phyloP scores from a whole-genome alignment of 345 rosid genomes.

The Brassica napus region Da-Ae NC_063442.1:28016001-28016500 shows the following conservation, averaged over 20 bases:
- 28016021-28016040: not conserved
- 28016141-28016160: not conserved
- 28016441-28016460: constrained; percentile 77
- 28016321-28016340: not conserved
- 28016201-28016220: not conserved
- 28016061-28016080: not conserved
- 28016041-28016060: not conserved
- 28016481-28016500: too few species aligned
- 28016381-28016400: constrained; percentile 80
- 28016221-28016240: not conserved
- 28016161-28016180: not conserved
- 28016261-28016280: not conserved
- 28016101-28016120: not conserved
- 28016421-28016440: constrained; percentile 94
- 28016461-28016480: constrained; percentile 75
- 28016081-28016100: not conserved
- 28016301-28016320: constrained; percentile 15
- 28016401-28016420: constrained; percentile 90
- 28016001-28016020: not conserved
- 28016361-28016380: constrained; percentile 52
- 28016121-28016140: not conserved
- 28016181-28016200: not conserved
- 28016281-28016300: not conserved
- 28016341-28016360: constrained; percentile 38
- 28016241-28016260: not conserved